Percentiles rank a stretch among this genome's conserved stretches.
These are phyloP conservation scores for Boletus reticulatus DNA, from an alignment of 768 basidiomycete species.

Conservation along the genomic window DNA sequence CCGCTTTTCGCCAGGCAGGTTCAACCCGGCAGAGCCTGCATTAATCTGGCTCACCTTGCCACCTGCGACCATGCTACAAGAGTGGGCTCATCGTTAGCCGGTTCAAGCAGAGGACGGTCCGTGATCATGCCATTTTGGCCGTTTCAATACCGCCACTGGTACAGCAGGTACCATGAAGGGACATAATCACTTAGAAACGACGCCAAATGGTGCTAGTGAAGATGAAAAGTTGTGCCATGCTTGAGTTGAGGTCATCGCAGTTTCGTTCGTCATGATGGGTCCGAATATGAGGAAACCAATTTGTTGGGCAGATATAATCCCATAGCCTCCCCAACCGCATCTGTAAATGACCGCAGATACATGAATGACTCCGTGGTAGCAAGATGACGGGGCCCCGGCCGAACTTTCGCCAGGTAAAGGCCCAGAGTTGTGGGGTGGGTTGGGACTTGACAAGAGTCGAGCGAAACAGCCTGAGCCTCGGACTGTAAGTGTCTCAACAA, in stretches of 20 bases:
- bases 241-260: constrained; percentile 34
- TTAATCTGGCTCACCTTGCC: constrained; percentile 39
- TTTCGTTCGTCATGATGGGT: constrained; percentile 36
- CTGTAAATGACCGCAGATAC: too few species aligned
- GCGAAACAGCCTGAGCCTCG: too few species aligned
- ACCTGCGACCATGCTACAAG: constrained; percentile 39
- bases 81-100: neutral
- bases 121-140: constrained; percentile 4
- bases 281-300: constrained; percentile 25
- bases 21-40: constrained; percentile 40
- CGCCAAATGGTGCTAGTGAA: constrained; percentile 7
- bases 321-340: constrained; percentile 46
- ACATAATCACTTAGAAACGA: neutral
- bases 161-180: constrained; percentile 10
- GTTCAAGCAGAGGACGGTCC: neutral
- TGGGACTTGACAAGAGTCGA: too few species aligned
- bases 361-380: too few species aligned
- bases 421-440: too few species aligned
- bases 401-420: too few species aligned
- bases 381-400: too few species aligned
- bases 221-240: constrained; percentile 32
- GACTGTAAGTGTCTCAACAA: too few species aligned
- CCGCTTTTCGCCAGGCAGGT: constrained; percentile 46
- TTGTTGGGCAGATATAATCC: neutral
- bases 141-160: neutral